These are phyloP conservation scores for Eutrema japonicum DNA, from an alignment of 345 rosid species.

Conservation along the genomic window DNA sequence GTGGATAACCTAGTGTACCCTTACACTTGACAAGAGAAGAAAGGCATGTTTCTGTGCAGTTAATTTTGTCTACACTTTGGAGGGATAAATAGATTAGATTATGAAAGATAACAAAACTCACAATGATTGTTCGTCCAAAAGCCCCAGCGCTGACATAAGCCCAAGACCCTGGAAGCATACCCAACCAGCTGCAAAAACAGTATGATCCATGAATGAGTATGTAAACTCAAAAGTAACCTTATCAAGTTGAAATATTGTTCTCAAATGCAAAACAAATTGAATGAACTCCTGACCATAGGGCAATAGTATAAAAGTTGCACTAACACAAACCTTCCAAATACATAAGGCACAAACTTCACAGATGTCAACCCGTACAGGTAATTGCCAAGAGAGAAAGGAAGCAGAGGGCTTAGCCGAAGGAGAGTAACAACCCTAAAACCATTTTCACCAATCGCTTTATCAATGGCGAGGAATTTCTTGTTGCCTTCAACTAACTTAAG, in stretches of 20 bases:
- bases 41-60: neutral
- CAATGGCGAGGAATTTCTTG: conserved; percentile 93
- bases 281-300: neutral
- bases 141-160: conserved; percentile 99
- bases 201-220: conserved; percentile 11
- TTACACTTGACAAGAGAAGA: conserved; percentile 22
- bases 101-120: conserved; percentile 47
- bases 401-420: conserved; percentile 93
- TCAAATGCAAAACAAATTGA: conserved; percentile 7
- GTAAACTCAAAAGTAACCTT: neutral
- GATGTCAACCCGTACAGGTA: conserved; percentile 94
- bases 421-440: conserved; percentile 93
- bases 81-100: neutral
- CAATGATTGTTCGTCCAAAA: conserved; percentile 90
- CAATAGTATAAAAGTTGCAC: neutral
- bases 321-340: conserved; percentile 79
- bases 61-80: neutral
- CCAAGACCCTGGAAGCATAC: conserved; percentile 99
- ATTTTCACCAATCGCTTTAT: conserved; percentile 96
- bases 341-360: conserved; percentile 88
- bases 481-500: conserved; percentile 95
- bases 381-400: conserved; percentile 95
- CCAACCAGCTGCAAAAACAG: conserved; percentile 79
- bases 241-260: neutral
- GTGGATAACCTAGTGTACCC: conserved; percentile 27